phyloP scores from a whole-genome alignment of 2,329 filamentous ascomycete species.

The Chrysoporthe austroafricana region DNA sequence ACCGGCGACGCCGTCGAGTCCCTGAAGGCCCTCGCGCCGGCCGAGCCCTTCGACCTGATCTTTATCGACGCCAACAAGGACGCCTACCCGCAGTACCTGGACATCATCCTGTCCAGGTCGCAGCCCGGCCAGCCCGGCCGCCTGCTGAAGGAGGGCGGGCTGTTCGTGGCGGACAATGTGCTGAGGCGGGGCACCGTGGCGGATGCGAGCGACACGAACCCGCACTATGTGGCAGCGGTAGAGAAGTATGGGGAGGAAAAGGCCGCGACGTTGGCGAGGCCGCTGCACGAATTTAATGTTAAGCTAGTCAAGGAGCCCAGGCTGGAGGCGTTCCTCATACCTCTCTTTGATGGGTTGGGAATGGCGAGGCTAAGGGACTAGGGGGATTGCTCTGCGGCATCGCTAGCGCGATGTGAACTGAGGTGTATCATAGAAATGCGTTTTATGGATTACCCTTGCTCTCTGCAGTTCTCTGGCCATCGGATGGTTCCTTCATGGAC shows the following conservation, averaged over 20 bases:
- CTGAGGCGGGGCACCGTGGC: slow-evolving; percentile 54
- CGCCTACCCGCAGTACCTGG: slow-evolving; percentile 54
- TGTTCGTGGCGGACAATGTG: slow-evolving; percentile 60
- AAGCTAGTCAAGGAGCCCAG: slow-evolving; percentile 36
- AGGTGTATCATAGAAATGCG: background rate
- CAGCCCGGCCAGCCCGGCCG: slow-evolving; percentile 41
- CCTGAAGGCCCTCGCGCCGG: slow-evolving; percentile 39
- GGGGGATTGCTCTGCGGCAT: background rate
- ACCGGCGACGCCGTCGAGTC: slow-evolving; percentile 51
- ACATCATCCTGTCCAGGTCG: slow-evolving; percentile 49
- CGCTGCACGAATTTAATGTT: slow-evolving; percentile 42
- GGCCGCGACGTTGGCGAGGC: slow-evolving; percentile 15
- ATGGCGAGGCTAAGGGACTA: slow-evolving; percentile 37
- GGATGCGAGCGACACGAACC: slow-evolving; percentile 40
- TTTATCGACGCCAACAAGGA: slow-evolving; percentile 60
- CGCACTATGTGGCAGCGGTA: slow-evolving; percentile 26
- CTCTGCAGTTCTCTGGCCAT: background rate
- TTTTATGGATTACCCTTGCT: background rate
- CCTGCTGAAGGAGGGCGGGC: slow-evolving; percentile 52
- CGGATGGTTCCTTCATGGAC: background rate
- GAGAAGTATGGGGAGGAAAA: slow-evolving; percentile 21
- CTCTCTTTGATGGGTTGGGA: slow-evolving; percentile 44
- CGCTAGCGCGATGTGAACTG: background rate
- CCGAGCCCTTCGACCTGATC: slow-evolving; percentile 55
- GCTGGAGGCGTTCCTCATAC: slow-evolving; percentile 43